phyloP scores from a whole-genome alignment of 2,329 filamentous ascomycete genomes.

The Penicillium verrucosum region DNA sequence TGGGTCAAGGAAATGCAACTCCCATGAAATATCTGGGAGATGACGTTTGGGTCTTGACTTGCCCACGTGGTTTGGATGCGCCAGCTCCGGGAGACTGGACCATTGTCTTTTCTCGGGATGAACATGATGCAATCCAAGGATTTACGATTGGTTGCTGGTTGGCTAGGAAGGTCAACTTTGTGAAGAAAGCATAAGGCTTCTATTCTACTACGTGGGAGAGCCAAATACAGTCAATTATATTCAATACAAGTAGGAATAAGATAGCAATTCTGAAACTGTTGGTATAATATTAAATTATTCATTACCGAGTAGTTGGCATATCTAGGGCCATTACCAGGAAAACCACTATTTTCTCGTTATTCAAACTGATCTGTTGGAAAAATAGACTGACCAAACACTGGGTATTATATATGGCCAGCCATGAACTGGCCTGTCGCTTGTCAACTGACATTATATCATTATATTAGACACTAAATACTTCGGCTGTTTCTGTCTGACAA shows the following conservation, averaged over 20 bases:
- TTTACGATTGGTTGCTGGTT: constrained; percentile 44
- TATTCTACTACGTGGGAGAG: not conserved
- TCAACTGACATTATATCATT: not conserved
- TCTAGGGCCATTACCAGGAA: too few relatives aligned
- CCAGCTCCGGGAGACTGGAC: constrained; percentile 47
- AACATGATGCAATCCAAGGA: constrained; percentile 21
- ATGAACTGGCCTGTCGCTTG: not conserved
- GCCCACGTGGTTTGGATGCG: constrained; percentile 43
- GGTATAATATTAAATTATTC: not conserved
- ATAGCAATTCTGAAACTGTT: too few relatives aligned
- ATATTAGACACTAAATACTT: not conserved
- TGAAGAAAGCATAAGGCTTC: constrained; percentile 4
- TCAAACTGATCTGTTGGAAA: too few relatives aligned
- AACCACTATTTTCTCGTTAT: too few relatives aligned
- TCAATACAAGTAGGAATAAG: not conserved
- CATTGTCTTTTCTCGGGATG: constrained; percentile 33
- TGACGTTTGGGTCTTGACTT: constrained; percentile 41
- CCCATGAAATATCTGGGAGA: constrained; percentile 40
- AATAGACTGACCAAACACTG: too few relatives aligned
- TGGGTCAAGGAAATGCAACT: constrained; percentile 40
- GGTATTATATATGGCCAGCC: too few relatives aligned
- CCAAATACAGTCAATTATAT: not conserved
- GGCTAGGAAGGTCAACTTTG: constrained; percentile 28
- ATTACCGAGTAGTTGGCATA: too few relatives aligned
- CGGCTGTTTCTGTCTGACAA: not conserved